Evolutionary conservation across 805 yeast genomes (phyloP), one percentile per base, ranked within the genome.

Genomic region (Scheffersomyces stipitis): DNA sequence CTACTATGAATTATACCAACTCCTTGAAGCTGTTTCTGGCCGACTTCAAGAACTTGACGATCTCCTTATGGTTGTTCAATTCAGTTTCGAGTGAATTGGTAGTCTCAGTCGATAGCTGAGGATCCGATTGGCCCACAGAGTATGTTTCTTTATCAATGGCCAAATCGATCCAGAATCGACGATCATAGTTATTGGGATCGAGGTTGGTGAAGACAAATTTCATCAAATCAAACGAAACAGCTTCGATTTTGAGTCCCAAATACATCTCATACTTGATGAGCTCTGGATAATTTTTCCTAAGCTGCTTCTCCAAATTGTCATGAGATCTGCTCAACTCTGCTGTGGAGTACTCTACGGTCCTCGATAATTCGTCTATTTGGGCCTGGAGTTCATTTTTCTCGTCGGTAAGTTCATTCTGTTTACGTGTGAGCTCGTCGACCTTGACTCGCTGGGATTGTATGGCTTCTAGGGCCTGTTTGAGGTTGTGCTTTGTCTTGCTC

Each of bases 231-330:
- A 68, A 71, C 14, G 61, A 56, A 1, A 76, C 55, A 3, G 79
- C 80, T 37, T 75, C 78, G 14, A 82, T 70, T 24, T 62, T 61
- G 38, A 82, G 51, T 1, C 88, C 87, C 30, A 80, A 58, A 33
- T 77, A 59, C 26, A 63, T 55, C 42, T 81, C 85, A 56, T 72
- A 78, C 28, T 71, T 63, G 13, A 59, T 38, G 28, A 78, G 60
- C 49, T 81, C 86, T 0, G 79, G 78, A 12, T 62, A 59, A 40
- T 80, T 79, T 28, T 61, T 62, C 18, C 60, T 62, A 5, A 70
- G 60, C 48, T 81, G 86, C 7, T 50, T 42, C 14, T 56, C 54
- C 24, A 77, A 51, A 26, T 60, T 55, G 33, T 60, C 58, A 27
- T 60, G 63, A 5, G 68, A 51, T 27, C 52, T 53, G 15, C 42